Percentiles rank a stretch among this genome's conserved stretches.
phyloP scores from a whole-genome alignment of 805 yeast genomes.

The Cyberlindnera xylosilytica region DNA sequence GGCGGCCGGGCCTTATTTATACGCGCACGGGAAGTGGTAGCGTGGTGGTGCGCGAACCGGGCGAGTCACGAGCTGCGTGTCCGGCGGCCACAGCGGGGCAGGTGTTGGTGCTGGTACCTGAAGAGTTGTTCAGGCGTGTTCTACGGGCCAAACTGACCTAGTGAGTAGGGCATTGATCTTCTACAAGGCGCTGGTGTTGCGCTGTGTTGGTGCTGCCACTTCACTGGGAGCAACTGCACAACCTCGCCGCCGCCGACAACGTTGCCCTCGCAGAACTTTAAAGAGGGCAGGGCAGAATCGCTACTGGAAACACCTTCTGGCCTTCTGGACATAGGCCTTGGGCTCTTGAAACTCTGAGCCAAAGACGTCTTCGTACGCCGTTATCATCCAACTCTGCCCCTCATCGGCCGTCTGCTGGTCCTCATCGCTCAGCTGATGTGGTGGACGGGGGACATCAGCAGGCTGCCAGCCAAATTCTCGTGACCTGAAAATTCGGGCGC shows the following conservation, averaged over 20 bases:
- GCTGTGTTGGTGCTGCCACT: background rate
- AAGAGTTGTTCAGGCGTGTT: no score
- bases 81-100: no score
- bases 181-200: background rate
- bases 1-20: conserved; percentile 1
- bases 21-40: background rate
- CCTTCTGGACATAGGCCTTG: background rate
- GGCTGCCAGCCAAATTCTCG: background rate
- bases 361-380: no score
- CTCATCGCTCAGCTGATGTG: background rate
- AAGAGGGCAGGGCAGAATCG: no score
- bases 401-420: conserved; percentile 1
- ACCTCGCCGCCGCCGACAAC: no score
- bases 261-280: no score
- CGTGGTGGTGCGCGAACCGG: conserved; percentile 4
- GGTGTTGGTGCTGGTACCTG: no score
- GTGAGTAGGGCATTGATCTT: no score
- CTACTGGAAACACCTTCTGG: background rate
- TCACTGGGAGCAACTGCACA: background rate
- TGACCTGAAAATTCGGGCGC: background rate
- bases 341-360: no score
- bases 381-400: no score
- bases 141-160: no score
- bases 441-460: background rate
- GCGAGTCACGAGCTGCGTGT: conserved; percentile 2